phyloP scores from a whole-genome alignment of 768 basidiomycete genomes.

The Trametes sanguinea region DNA sequence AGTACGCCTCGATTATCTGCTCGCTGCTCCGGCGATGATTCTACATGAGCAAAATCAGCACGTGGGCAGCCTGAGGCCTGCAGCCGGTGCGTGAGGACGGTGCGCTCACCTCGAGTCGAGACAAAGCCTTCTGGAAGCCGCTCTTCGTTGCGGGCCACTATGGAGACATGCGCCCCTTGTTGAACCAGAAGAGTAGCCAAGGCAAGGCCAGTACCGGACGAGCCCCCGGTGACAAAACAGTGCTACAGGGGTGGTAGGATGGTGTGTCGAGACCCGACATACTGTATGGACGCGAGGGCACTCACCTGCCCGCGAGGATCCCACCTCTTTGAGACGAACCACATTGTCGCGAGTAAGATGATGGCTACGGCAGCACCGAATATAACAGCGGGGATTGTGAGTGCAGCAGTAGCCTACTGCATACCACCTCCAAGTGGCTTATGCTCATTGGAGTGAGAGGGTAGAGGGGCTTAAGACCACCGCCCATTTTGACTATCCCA shows the following conservation, averaged over 20 bases:
- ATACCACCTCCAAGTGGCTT: neutral
- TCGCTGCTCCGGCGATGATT: slow-evolving; percentile 49
- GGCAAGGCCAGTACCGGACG: slow-evolving; percentile 75
- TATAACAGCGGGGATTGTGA: neutral
- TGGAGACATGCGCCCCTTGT: slow-evolving; percentile 80
- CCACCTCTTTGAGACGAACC: slow-evolving; percentile 34
- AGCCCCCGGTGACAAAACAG: slow-evolving; percentile 84
- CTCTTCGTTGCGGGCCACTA: slow-evolving; percentile 75
- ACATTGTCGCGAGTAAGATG: slow-evolving; percentile 13
- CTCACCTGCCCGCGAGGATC: slow-evolving; percentile 29
- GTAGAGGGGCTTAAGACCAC: too few relatives aligned
- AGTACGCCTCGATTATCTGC: slow-evolving; percentile 67
- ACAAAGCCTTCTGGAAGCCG: slow-evolving; percentile 66
- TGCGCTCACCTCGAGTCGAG: slow-evolving; percentile 60
- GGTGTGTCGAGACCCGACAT: neutral
- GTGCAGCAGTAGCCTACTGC: neutral
- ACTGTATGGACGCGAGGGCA: neutral
- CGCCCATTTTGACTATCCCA: too few relatives aligned
- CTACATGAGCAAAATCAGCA: neutral
- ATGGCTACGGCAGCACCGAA: slow-evolving; percentile 11
- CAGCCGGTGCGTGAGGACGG: neutral
- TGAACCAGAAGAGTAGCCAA: slow-evolving; percentile 66
- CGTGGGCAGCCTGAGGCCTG: neutral
- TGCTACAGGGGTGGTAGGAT: slow-evolving; percentile 51
- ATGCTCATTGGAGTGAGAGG: too few relatives aligned